Conservation (phyloP, 2,329 filamentous ascomycete species). For the Diaporthe eres region DNA sequence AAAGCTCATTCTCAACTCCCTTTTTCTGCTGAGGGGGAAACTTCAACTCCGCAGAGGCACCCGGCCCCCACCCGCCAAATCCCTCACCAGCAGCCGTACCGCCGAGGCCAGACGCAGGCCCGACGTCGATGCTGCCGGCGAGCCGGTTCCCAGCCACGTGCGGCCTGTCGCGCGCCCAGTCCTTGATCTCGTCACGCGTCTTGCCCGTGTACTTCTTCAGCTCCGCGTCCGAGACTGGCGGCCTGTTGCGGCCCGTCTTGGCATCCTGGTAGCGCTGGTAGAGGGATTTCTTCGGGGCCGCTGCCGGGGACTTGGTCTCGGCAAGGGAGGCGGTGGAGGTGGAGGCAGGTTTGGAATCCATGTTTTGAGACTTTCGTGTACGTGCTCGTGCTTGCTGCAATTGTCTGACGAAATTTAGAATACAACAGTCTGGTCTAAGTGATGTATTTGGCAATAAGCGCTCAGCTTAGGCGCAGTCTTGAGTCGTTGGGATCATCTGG, state of each 20-base stretch:
- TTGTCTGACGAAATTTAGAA: too few relatives aligned
- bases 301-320: not conserved
- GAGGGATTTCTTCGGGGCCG: constrained; percentile 37
- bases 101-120: constrained; percentile 50
- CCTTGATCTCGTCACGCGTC: constrained; percentile 49
- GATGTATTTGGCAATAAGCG: not conserved
- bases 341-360: not conserved
- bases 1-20: not conserved
- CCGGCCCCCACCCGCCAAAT: constrained; percentile 3
- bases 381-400: constrained; percentile 45
- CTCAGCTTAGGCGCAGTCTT: too few relatives aligned
- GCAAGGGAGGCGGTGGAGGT: too few relatives aligned
- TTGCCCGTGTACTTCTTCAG: constrained; percentile 57
- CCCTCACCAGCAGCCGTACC: constrained; percentile 46
- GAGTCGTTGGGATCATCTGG: too few relatives aligned
- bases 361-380: not conserved
- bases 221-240: constrained; percentile 56
- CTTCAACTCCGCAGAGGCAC: not conserved
- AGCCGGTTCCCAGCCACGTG: constrained; percentile 58
- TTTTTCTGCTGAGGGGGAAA: constrained; percentile 1
- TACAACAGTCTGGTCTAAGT: accelerated
- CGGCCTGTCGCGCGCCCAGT: constrained; percentile 55
- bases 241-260: constrained; percentile 41
- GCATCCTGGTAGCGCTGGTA: constrained; percentile 45
- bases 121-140: constrained; percentile 52